Percentiles rank a stretch among this genome's conserved stretches.
Evolutionary conservation across 495 filamentous ascomycete genomes (phyloP).

Genomic region (Diplogelasinospora grovesii): DNA sequence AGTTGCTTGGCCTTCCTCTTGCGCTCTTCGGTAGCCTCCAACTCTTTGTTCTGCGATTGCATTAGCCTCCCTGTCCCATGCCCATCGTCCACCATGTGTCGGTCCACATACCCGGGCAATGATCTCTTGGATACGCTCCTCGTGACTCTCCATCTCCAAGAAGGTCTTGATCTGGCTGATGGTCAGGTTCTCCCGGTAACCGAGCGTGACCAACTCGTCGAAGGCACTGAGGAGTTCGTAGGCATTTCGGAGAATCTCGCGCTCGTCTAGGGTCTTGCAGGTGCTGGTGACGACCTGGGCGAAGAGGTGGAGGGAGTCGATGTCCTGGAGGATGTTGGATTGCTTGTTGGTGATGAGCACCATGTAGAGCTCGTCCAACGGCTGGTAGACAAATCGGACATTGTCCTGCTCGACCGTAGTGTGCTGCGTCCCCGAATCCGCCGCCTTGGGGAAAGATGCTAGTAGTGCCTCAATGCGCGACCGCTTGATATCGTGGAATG

Average conservation of each 20-base stretch:
- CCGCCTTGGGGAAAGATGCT: conserved; percentile 93
- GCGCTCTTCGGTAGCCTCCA: conserved; percentile 94
- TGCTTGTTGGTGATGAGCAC: conserved; percentile 98
- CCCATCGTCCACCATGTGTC: not conserved
- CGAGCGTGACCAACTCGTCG: conserved; percentile 90
- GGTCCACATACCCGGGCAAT: conserved; percentile 67
- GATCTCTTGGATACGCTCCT: conserved; percentile 96
- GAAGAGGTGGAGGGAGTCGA: conserved; percentile 94
- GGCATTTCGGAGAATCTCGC: conserved; percentile 88
- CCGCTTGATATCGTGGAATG: conserved; percentile 93
- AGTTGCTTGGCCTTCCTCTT: conserved; percentile 97
- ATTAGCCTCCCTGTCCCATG: conserved; percentile 20
- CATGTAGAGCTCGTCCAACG: conserved; percentile 97
- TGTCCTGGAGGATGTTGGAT: conserved; percentile 98
- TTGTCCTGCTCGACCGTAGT: conserved; percentile 98
- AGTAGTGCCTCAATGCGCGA: conserved; percentile 94
- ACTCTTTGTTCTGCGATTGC: conserved; percentile 77
- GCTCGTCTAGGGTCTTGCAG: conserved; percentile 91
- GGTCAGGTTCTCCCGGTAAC: conserved; percentile 92
- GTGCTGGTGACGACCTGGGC: conserved; percentile 94
- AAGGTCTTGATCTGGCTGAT: conserved; percentile 97
- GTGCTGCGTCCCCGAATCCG: conserved; percentile 89
- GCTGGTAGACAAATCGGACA: conserved; percentile 98
- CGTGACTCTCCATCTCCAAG: conserved; percentile 97
- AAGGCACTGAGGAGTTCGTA: conserved; percentile 94